Evolutionary conservation across 2,329 filamentous ascomycete genomes (phyloP).

Genomic region (Cordyceps militaris): DNA sequence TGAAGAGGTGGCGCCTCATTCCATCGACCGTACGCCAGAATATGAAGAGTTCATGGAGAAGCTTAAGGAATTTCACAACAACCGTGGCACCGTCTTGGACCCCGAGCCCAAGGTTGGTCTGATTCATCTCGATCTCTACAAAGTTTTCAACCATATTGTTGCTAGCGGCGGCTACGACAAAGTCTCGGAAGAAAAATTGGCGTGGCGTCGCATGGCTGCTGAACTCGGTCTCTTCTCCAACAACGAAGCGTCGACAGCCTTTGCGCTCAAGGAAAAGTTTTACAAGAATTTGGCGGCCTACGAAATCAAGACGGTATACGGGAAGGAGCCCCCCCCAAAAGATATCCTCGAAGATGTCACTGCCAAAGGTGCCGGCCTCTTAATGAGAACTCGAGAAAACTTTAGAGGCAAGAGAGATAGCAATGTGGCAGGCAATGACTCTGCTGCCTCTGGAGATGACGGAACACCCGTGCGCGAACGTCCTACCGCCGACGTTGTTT

Average conservation of each 20-base stretch:
- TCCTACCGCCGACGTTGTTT: conserved; percentile 43
- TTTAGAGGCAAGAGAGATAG: conserved; percentile 47
- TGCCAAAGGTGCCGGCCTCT: conserved; percentile 73
- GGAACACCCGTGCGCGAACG: conserved; percentile 50
- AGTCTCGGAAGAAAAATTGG: conserved; percentile 74
- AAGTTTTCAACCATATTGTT: conserved; percentile 71
- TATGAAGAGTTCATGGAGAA: conserved; percentile 73
- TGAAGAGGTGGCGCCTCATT: conserved; percentile 32
- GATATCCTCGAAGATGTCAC: conserved; percentile 84
- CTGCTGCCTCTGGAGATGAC: conserved; percentile 53
- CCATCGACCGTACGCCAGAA: conserved; percentile 57
- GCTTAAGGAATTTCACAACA: conserved; percentile 65
- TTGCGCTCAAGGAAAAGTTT: conserved; percentile 79
- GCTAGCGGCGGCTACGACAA: conserved; percentile 79
- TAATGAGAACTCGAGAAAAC: conserved; percentile 73
- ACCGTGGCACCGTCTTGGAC: conserved; percentile 73
- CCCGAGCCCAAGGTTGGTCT: conserved; percentile 74
- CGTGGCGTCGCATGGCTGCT: conserved; percentile 73
- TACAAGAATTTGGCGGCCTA: conserved; percentile 86
- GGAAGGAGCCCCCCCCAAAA: conserved; percentile 75
- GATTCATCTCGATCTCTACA: conserved; percentile 67
- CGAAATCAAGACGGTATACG: conserved; percentile 72
- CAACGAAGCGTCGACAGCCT: conserved; percentile 77
- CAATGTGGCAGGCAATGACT: conserved; percentile 47
- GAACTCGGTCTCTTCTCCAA: conserved; percentile 68